A percentile compares a stretch with the other conserved stretches of the same genome.
phyloP scores from a whole-genome alignment of 2,329 filamentous ascomycete species.

The Sporothrix humicola region DNA sequence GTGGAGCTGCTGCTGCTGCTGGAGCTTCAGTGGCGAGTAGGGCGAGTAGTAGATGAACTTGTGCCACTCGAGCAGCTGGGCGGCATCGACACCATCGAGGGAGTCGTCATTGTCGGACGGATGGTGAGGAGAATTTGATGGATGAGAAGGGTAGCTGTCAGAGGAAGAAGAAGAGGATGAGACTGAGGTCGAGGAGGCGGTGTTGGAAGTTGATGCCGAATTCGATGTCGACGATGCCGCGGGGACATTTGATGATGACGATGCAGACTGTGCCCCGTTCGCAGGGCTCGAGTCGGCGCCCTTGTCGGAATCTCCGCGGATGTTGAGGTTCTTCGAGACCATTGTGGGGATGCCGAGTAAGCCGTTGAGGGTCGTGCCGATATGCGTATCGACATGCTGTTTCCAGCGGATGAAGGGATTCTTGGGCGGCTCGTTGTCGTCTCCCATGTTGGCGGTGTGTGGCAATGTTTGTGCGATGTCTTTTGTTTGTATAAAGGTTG shows the following conservation, averaged over 20 bases:
- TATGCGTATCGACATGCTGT: constrained; percentile 49
- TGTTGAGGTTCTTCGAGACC: constrained; percentile 41
- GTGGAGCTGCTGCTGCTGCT: constrained; percentile 38
- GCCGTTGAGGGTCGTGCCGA: constrained; percentile 45
- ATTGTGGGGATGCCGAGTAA: constrained; percentile 42
- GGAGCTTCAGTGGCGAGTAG: constrained; percentile 55
- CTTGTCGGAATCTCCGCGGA: constrained; percentile 32
- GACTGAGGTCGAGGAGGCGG: no score
- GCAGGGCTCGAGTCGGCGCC: neutral
- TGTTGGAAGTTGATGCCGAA: neutral
- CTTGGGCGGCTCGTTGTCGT: constrained; percentile 39
- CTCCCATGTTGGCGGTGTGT: constrained; percentile 34
- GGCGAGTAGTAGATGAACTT: constrained; percentile 49
- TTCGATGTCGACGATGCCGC: neutral
- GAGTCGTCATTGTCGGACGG: constrained; percentile 27
- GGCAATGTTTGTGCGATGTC: neutral
- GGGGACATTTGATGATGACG: neutral
- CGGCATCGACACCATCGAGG: constrained; percentile 37
- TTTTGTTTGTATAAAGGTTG: neutral
- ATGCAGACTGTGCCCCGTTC: constrained; percentile 4
- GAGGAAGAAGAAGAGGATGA: no score
- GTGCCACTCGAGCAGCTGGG: constrained; percentile 42
- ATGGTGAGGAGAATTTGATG: neutral
- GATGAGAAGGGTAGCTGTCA: neutral
- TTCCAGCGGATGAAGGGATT: constrained; percentile 52